A percentile compares a stretch with the other conserved stretches of the same genome.
These are phyloP conservation scores for Coccomyxa sp. DNA, from an alignment of 139 green algal species.

Conservation along the genomic window DNA sequence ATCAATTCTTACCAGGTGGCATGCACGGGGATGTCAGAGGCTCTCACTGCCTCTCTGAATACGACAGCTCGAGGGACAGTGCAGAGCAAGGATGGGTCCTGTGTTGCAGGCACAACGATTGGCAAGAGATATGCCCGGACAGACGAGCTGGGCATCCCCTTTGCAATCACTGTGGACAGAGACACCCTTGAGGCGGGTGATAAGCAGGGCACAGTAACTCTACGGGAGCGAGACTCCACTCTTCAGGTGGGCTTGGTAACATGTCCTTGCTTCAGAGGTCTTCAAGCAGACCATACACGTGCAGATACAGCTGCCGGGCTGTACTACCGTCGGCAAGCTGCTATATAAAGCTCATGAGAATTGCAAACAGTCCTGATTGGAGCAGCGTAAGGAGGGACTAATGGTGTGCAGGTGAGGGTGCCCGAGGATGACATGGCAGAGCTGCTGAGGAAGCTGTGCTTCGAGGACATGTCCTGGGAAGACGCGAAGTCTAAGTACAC, in stretches of 20 bases:
- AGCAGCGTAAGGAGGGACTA: neutral
- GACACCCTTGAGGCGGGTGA: conserved; percentile 54
- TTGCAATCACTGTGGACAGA: conserved; percentile 94
- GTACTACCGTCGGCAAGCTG: neutral
- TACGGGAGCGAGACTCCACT: conserved; percentile 91
- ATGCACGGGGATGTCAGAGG: too few relatives aligned
- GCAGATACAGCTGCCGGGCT: too few relatives aligned
- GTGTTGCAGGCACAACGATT: conserved; percentile 59
- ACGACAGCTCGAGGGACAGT: too few relatives aligned
- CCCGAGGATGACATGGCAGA: conserved; percentile 60
- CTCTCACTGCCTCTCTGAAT: too few relatives aligned
- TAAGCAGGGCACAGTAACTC: conserved; percentile 84
- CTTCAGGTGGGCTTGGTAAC: conserved; percentile 52
- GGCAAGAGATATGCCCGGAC: conserved; percentile 93
- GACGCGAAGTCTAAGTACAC: conserved; percentile 78
- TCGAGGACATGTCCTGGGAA: conserved; percentile 62
- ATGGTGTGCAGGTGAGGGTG: conserved; percentile 59
- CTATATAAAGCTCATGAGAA: neutral
- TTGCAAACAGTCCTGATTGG: neutral
- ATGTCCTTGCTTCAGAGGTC: neutral
- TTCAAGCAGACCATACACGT: neutral
- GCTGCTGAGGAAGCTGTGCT: conserved; percentile 64
- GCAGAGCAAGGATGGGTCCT: too few relatives aligned
- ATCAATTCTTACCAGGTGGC: too few relatives aligned
- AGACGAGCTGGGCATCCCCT: conserved; percentile 94